Percentiles rank a stretch among this genome's conserved stretches.
phyloP scores from a whole-genome alignment of 805 yeast genomes.

The Candida schatavii region DNA sequence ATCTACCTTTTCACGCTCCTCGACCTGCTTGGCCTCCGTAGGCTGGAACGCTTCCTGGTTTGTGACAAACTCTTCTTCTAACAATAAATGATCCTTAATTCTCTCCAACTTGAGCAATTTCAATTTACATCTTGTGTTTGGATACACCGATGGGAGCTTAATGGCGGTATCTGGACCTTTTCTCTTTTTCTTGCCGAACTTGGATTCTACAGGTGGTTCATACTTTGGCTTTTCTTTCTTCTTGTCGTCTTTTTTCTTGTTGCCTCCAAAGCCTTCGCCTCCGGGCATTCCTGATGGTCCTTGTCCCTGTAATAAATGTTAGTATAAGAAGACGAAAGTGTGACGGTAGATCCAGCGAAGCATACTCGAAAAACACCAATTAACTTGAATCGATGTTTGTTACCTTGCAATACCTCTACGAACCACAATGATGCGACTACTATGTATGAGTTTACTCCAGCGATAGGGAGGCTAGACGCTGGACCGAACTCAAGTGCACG shows the following conservation, averaged over 20 bases:
- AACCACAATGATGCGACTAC: too few species aligned
- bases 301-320: constrained; percentile 41
- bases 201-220: constrained; percentile 96
- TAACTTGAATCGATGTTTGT: too few species aligned
- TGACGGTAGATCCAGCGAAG: not conserved
- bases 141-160: constrained; percentile 83
- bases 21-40: constrained; percentile 93
- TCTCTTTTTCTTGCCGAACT: constrained; percentile 89
- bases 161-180: constrained; percentile 86
- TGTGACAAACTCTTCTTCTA: constrained; percentile 94
- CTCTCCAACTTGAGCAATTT: constrained; percentile 90
- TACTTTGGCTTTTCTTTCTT: constrained; percentile 91
- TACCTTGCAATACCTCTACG: too few species aligned
- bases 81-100: constrained; percentile 89
- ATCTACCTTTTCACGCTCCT: constrained; percentile 92
- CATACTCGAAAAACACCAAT: too few species aligned
- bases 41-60: constrained; percentile 95
- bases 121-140: constrained; percentile 90
- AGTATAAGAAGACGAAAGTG: constrained; percentile 1
- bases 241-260: constrained; percentile 53
- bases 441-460: too few species aligned
- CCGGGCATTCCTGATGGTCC: constrained; percentile 55
- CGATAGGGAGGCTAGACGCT: too few species aligned
- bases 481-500: too few species aligned
- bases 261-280: constrained; percentile 39